Evolutionary conservation across 1,284 basidiomycete genomes (phyloP), one percentile per base, ranked within the genome.

Genomic region (Lentinus polychrous): DNA sequence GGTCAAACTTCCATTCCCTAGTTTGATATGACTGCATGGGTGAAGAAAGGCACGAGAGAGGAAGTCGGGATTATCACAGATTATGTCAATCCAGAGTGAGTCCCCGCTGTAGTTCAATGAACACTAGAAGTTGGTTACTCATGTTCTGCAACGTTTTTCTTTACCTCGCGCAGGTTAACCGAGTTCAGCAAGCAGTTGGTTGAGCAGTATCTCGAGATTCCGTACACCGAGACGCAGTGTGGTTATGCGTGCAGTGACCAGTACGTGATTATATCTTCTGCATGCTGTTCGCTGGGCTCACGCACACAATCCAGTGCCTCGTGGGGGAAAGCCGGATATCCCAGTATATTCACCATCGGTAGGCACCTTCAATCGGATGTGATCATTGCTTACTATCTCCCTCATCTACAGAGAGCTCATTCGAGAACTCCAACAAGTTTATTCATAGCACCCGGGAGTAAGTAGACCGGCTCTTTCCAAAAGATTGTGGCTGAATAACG

Each of bases 21-120:
- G 85, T 93, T 91, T 66, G 92, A 94, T 66, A 94, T 95, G 90
- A 93, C 91, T 38, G 95, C 94, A 49, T 99, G 91, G 85, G 91
- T 99, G 58, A 95, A 95, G 79, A 67, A 71, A 54, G 94, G 93
- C 39, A 91, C 91, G 17, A 69, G 73, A 52, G 92, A 95, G 69
- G 81, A 85, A 68, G 85, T 96, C 53, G 95, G 94, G 23, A 78
- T 99, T 51, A 91, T 98, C 58, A 82, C 79, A 45, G 95, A 99
- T 70, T 96, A 76, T 63, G 86, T 90, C 43, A 83, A 94, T 62
- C 66, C 76, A 8, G 70, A 66, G 75, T 86, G 57, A 50, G 18
- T 43, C 24, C 14, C n/a, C 43, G 49, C 42, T 52, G 33, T 24
- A 27, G 4, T 27, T 4, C 4, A 27, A 4, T 5, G 27, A 10